Evolutionary conservation across 2,329 filamentous ascomycete species (phyloP), one percentile per base, ranked within the genome.

Genomic region (Phymatotrichopsis omnivora): DNA sequence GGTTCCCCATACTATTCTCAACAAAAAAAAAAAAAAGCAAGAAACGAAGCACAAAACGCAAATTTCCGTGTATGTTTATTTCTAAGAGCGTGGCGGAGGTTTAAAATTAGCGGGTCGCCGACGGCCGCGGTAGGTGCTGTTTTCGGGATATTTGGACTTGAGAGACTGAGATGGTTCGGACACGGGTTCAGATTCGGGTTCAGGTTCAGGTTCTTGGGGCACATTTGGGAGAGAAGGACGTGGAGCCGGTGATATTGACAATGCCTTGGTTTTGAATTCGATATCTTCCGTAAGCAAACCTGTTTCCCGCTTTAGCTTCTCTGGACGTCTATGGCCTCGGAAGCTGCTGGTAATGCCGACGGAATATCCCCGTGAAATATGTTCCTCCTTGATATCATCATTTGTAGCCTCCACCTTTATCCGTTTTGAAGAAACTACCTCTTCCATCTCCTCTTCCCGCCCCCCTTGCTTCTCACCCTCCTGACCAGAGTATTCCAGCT

Each of bases 391-490:
- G 10, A 5, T 14, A 23, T 36, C 25, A 29, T 8, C 34, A 7
- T 30, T 20, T 6, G 5, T 20, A 23, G 17, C 44, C 23, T 19
- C 22, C 17, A 17, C 11, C 24, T 42, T 38, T 28, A 28, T 23
- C 16, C 48, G 28, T 28, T 47, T 34, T n/a, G 37, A 16, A 16
- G 49, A 47, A 22, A 47, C 23, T 5, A 36, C 25, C 14, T 24
- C 31, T 36, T 51, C 28, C 19, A 27, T 43, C 30, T 41, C 41
- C 46, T 45, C 42, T 19, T 43, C 31, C 20, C 28, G 28, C 24
- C 28, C 39, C 25, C 44, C 29, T 38, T 42, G 39, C 39, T 52
- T 40, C 35, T 51, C 27, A 24, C 42, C 32, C 59, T 58, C 61
- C 61, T 24, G 12, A 37, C 24, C 19, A 33, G 23, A 23, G 12